These are phyloP conservation scores for Ambrosia artemisiifolia DNA, from an alignment of 129 eudicot species.

Conservation along the genomic window DNA sequence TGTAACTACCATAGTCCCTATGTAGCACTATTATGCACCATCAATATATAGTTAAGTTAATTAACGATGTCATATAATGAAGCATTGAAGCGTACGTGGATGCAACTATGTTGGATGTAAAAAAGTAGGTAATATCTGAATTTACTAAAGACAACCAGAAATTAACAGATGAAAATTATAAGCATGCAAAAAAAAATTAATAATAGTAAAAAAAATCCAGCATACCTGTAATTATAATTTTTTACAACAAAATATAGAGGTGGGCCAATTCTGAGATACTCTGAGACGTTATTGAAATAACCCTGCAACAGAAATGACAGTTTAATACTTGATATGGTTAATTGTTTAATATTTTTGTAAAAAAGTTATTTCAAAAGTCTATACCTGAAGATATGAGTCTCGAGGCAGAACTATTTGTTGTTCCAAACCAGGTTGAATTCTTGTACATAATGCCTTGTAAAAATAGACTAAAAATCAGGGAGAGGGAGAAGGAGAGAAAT, in stretches of 20 bases:
- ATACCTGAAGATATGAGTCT: slow-evolving; percentile 98
- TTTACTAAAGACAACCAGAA: neutral
- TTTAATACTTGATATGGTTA: neutral
- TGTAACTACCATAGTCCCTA: neutral
- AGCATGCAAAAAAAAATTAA: neutral
- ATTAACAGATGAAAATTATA: neutral
- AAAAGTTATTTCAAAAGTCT: neutral
- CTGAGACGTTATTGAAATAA: slow-evolving; percentile 73
- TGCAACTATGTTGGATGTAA: too few relatives aligned
- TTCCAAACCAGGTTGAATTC: slow-evolving; percentile 98
- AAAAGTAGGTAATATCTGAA: too few relatives aligned
- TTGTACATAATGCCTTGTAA: slow-evolving; percentile 77
- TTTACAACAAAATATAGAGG: slow-evolving; percentile 92
- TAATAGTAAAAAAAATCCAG: neutral
- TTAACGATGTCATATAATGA: neutral
- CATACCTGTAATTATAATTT: slow-evolving; percentile 73
- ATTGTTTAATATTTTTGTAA: neutral
- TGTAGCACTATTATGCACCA: neutral
- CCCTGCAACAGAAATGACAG: slow-evolving; percentile 50
- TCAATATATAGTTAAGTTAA: neutral
- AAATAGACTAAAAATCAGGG: neutral
- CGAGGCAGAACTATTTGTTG: slow-evolving; percentile 97
- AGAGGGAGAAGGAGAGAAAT: neutral
- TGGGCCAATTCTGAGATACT: slow-evolving; percentile 89
- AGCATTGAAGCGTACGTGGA: neutral